phyloP scores from a whole-genome alignment of 23 red algal genomes.

The Chondrus crispus region DNA sequence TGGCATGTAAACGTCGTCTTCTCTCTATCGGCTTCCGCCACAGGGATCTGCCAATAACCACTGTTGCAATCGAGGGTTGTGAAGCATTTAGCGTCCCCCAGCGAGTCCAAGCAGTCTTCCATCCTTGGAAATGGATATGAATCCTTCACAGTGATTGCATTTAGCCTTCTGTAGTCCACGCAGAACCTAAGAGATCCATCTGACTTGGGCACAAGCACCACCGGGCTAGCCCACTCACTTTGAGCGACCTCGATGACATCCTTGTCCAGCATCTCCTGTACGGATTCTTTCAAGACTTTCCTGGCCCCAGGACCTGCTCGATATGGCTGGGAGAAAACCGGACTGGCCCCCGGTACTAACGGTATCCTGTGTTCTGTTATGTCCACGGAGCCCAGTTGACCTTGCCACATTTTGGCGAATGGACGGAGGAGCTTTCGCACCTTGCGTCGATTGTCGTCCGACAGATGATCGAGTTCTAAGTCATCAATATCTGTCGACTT shows the following conservation, averaged over 20 bases:
- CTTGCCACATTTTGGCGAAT: not conserved
- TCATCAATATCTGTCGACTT: not conserved
- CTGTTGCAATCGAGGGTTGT: not conserved
- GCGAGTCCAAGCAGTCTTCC: not conserved
- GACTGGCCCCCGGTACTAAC: not conserved
- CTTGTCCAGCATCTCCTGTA: not conserved
- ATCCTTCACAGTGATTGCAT: not conserved
- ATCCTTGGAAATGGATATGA: not conserved
- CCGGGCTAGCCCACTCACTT: not conserved
- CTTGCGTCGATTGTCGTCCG: not conserved
- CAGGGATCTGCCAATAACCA: not conserved
- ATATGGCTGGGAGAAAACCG: conserved; percentile 8
- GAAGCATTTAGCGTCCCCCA: not conserved
- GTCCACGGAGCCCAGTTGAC: not conserved
- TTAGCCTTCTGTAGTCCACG: not conserved
- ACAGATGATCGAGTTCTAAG: not conserved
- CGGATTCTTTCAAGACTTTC: not conserved
- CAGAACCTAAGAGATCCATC: conserved; percentile 3
- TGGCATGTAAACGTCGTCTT: not conserved
- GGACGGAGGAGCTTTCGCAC: not conserved
- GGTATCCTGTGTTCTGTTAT: conserved; percentile 2
- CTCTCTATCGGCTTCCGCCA: not conserved
- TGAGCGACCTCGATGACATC: not conserved
- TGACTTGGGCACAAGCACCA: not conserved
- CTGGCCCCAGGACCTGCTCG: not conserved